phyloP scores from a whole-genome alignment of 169 alveolate genomes.

The Cryptosporidium xiaoi region DNA sequence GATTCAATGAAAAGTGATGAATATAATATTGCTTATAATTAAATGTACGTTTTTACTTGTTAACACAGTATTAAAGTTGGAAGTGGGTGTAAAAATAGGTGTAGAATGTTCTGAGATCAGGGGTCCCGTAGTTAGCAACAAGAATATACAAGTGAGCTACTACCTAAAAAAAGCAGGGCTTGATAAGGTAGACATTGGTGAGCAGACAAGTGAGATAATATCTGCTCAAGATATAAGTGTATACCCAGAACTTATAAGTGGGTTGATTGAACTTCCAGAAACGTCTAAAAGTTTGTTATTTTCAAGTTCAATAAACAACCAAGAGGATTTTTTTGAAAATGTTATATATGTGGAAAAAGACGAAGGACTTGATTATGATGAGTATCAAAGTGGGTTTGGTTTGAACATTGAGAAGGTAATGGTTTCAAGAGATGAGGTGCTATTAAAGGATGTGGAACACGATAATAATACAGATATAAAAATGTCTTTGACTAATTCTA shows the following conservation, averaged over 20 bases:
- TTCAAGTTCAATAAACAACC: slow-evolving; percentile 14
- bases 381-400: too few relatives aligned
- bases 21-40: too few relatives aligned
- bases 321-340: slow-evolving; percentile 55
- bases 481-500: not conserved
- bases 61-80: too few relatives aligned
- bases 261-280: slow-evolving; percentile 30
- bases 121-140: slow-evolving; percentile 37
- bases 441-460: not conserved
- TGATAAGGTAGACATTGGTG: slow-evolving; percentile 3
- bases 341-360: slow-evolving; percentile 47
- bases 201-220: not conserved
- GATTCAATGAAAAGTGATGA: too few relatives aligned
- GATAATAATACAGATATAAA: not conserved
- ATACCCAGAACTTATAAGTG: slow-evolving; percentile 39
- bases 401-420: too few relatives aligned
- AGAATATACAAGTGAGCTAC: slow-evolving; percentile 32
- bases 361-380: not conserved
- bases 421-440: not conserved
- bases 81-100: not conserved
- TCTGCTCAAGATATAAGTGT: not conserved
- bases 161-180: slow-evolving; percentile 46
- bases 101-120: slow-evolving; percentile 28
- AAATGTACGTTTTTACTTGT: too few relatives aligned
- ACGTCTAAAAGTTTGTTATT: slow-evolving; percentile 8